Conservation (phyloP, 805 yeast species). For the Yamadazyma sp. region DNA sequence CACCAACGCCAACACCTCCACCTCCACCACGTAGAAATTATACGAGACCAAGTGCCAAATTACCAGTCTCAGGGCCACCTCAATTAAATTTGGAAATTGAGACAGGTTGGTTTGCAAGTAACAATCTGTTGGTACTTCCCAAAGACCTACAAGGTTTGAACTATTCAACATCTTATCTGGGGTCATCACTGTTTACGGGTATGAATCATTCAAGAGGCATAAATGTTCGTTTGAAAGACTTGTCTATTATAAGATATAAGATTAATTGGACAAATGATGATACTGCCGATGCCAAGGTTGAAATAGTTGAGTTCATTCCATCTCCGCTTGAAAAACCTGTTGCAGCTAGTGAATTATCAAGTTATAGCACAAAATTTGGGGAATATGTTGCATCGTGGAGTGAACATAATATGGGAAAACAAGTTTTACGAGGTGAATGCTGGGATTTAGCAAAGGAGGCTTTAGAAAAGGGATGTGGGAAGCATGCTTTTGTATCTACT, state of each 20-base stretch:
- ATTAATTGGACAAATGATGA: slow-evolving; percentile 40
- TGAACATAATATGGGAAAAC: slow-evolving; percentile 44
- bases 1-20: slow-evolving; percentile 19
- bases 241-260: slow-evolving; percentile 32
- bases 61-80: slow-evolving; percentile 23
- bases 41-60: slow-evolving; percentile 12
- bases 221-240: slow-evolving; percentile 41
- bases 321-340: slow-evolving; percentile 42
- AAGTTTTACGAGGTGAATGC: slow-evolving; percentile 57
- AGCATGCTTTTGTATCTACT: slow-evolving; percentile 52
- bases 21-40: slow-evolving; percentile 30
- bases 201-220: slow-evolving; percentile 20
- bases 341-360: slow-evolving; percentile 25
- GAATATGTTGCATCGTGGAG: slow-evolving; percentile 55
- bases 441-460: slow-evolving; percentile 62
- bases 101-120: slow-evolving; percentile 45
- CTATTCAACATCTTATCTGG: slow-evolving; percentile 22
- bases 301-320: slow-evolving; percentile 32
- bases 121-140: slow-evolving; percentile 30
- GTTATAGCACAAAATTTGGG: slow-evolving; percentile 41
- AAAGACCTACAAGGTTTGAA: slow-evolving; percentile 32
- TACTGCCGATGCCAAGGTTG: slow-evolving; percentile 18
- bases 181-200: slow-evolving; percentile 8
- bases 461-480: slow-evolving; percentile 51
- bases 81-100: slow-evolving; percentile 40